Conservation (phyloP, 192 early-diverging fungal genomes). For the Diversispora epigaea region DNA sequence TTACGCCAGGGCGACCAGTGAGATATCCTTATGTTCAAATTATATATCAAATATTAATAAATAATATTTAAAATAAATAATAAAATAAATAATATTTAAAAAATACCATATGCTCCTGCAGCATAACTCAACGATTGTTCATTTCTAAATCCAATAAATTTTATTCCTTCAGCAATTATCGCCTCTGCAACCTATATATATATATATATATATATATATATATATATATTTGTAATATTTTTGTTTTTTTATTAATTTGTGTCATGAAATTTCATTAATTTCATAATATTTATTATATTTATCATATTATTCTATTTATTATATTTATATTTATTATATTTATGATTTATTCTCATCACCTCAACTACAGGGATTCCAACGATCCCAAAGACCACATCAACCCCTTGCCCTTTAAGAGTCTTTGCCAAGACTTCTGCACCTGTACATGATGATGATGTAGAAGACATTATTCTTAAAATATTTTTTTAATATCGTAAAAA, state of each 20-base stretch:
- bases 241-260: too few species aligned
- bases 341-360: neutral
- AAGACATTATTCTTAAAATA: too few species aligned
- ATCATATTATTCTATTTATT: too few species aligned
- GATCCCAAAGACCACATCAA: slow-evolving; percentile 69
- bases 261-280: neutral
- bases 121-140: slow-evolving; percentile 76
- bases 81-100: neutral
- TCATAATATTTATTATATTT: neutral
- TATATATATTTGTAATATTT: too few species aligned
- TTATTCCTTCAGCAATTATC: slow-evolving; percentile 62
- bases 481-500: too few species aligned
- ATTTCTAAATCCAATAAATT: slow-evolving; percentile 71
- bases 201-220: too few species aligned
- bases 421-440: slow-evolving; percentile 62
- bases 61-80: neutral
- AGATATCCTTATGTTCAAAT: slow-evolving; percentile 45
- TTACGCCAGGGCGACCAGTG: slow-evolving; percentile 57
- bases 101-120: slow-evolving; percentile 55
- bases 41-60: slow-evolving; percentile 4
- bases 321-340: too few species aligned
- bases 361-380: slow-evolving; percentile 78
- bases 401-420: slow-evolving; percentile 58
- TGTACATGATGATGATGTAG: neutral
- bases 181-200: slow-evolving; percentile 60